These are phyloP conservation scores for Gentiana straminea DNA, from an alignment of 257 asterid species.

Conservation along the genomic window DNA sequence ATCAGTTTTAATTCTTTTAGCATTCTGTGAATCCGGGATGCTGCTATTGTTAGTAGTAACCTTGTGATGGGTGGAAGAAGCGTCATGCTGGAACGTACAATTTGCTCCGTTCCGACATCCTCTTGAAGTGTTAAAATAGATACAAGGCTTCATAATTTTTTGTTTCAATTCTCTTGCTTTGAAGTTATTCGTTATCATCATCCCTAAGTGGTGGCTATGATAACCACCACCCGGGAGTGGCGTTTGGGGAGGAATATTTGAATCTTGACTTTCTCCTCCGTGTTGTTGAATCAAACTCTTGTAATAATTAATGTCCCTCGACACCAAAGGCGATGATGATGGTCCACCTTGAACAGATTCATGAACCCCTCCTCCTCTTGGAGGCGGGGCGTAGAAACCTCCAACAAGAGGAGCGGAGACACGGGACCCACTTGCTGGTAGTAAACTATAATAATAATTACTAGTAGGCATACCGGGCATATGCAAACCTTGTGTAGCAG, in stretches of 20 bases:
- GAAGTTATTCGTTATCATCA: conserved; percentile 12
- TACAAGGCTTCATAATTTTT: conserved; percentile 43
- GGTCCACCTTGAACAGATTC: conserved; percentile 15
- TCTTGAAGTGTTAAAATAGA: conserved; percentile 41
- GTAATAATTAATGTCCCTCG: conserved; percentile 63
- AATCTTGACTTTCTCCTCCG: conserved; percentile 70
- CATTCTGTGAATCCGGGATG: conserved; percentile 29
- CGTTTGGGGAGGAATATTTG: conserved; percentile 16
- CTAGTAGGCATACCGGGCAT: conserved; percentile 14
- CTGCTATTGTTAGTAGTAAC: conserved; percentile 1
- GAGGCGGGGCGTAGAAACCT: conserved; percentile 38
- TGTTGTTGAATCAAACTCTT: conserved; percentile 89
- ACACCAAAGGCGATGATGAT: conserved; percentile 23
- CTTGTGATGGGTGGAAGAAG: conserved; percentile 24
- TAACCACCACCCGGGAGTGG: conserved; percentile 10
- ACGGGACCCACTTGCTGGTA: conserved; percentile 20
- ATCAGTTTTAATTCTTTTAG: conserved; percentile 50
- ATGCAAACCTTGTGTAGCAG: conserved; percentile 15
- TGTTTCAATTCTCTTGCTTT: conserved; percentile 33
- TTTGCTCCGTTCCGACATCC: conserved; percentile 58
- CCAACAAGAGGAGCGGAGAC: conserved; percentile 22
- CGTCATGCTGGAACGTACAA: conserved; percentile 44
- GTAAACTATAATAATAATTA: conserved; percentile 18
- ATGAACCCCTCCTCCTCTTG: conserved; percentile 18
- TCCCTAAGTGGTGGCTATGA: conserved; percentile 15